These are phyloP conservation scores for Flueggea neowawraea DNA, from an alignment of 441 rosid genomes.

Conservation along the genomic window DNA sequence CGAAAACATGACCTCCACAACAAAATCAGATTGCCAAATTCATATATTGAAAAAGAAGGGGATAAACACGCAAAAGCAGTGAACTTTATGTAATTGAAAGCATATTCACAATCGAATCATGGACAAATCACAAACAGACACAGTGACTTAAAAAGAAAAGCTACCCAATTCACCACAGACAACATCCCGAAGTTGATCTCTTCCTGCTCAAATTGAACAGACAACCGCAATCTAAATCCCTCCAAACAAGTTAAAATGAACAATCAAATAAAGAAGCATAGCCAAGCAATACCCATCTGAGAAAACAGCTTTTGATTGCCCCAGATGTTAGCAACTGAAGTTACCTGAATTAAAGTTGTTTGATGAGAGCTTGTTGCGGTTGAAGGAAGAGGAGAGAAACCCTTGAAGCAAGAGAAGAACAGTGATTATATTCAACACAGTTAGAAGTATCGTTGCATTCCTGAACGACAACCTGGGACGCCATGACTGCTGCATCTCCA, in stretches of 20 bases:
- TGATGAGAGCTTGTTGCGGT: slow-evolving; percentile 34
- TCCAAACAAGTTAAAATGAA: not conserved
- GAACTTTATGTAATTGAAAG: no score
- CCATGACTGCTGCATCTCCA: slow-evolving; percentile 61
- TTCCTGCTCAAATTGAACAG: not conserved
- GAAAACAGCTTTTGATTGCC: no score
- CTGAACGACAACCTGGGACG: slow-evolving; percentile 73
- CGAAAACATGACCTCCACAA: no score
- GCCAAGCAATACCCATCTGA: not conserved
- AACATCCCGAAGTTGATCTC: not conserved
- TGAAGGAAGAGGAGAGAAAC: slow-evolving; percentile 37
- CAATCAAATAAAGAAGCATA: not conserved
- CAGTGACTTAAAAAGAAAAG: no score
- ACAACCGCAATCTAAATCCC: slow-evolving; percentile 5
- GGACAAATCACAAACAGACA: no score
- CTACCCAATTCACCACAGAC: no score
- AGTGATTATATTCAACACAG: slow-evolving; percentile 48
- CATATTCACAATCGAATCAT: no score
- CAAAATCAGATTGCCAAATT: not conserved
- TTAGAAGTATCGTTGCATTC: slow-evolving; percentile 64
- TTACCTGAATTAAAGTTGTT: slow-evolving; percentile 38
- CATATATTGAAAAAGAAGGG: not conserved
- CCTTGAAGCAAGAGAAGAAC: slow-evolving; percentile 64
- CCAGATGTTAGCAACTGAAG: not conserved
- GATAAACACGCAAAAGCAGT: no score